Conservation (phyloP, 2,329 filamentous ascomycete species). For the Aspergillus sergii region DNA sequence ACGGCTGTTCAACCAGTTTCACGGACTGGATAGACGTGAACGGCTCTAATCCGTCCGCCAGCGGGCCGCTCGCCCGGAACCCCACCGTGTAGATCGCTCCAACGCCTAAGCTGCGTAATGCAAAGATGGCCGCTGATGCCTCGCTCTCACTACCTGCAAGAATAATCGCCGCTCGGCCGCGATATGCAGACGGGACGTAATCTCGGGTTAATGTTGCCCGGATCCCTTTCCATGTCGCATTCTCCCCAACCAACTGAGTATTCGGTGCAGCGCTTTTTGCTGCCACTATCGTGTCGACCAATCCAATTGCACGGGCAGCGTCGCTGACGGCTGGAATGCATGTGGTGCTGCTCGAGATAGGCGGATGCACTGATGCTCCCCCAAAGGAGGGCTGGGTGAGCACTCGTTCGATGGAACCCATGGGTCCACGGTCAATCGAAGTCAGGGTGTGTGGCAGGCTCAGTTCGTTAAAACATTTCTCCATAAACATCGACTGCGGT, state of each 20-base stretch:
- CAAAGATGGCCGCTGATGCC: constrained; percentile 77
- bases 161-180: constrained; percentile 73
- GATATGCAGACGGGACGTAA: constrained; percentile 80
- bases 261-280: constrained; percentile 42
- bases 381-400: constrained; percentile 76
- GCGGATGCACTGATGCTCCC: constrained; percentile 78
- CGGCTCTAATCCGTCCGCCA: constrained; percentile 67
- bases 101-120: constrained; percentile 72
- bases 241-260: constrained; percentile 69
- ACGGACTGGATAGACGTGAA: constrained; percentile 75
- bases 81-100: constrained; percentile 83
- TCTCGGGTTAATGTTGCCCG: constrained; percentile 78
- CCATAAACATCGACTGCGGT: constrained; percentile 80
- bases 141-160: constrained; percentile 73
- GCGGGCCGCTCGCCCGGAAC: constrained; percentile 63
- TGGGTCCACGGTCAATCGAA: constrained; percentile 70
- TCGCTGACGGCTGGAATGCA: constrained; percentile 71
- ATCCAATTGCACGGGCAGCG: constrained; percentile 75
- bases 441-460: constrained; percentile 83
- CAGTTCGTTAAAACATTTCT: constrained; percentile 79
- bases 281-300: constrained; percentile 79
- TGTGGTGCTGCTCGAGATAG: constrained; percentile 60
- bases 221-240: constrained; percentile 84
- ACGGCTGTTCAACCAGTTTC: constrained; percentile 76
- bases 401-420: constrained; percentile 69